Evolutionary conservation across 2,329 filamentous ascomycete species (phyloP).

Genomic region (Colletotrichum coccodes): DNA sequence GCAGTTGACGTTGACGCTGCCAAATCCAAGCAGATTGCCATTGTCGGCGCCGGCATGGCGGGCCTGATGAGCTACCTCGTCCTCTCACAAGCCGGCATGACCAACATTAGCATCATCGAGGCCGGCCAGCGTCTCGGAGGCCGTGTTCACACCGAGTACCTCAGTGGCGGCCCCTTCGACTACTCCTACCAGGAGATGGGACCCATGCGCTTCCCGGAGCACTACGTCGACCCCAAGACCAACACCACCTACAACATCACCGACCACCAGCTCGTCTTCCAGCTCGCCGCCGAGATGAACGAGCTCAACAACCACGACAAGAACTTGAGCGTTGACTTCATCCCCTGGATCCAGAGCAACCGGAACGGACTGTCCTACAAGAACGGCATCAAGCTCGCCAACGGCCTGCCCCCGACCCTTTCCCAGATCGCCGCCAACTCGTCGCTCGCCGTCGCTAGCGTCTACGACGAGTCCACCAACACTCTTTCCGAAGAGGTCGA

Average conservation of each 20-base stretch:
- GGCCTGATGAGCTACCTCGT: slow-evolving; percentile 69
- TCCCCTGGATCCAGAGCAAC: slow-evolving; percentile 68
- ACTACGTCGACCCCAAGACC: slow-evolving; percentile 58
- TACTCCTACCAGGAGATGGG: slow-evolving; percentile 77
- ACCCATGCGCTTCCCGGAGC: slow-evolving; percentile 71
- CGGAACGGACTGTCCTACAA: slow-evolving; percentile 64
- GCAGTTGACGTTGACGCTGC: slow-evolving; percentile 61
- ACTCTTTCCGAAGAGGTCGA: slow-evolving; percentile 49
- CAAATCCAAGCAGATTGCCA: slow-evolving; percentile 69
- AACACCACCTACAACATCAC: slow-evolving; percentile 68
- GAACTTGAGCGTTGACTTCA: slow-evolving; percentile 66
- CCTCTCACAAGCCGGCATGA: slow-evolving; percentile 63
- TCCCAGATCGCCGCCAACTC: slow-evolving; percentile 58
- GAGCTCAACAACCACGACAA: slow-evolving; percentile 62
- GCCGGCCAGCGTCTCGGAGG: slow-evolving; percentile 70
- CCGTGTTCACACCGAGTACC: slow-evolving; percentile 71
- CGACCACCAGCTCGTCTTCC: slow-evolving; percentile 73
- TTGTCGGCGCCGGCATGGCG: slow-evolving; percentile 73
- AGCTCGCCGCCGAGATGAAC: slow-evolving; percentile 70
- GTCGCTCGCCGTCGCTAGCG: slow-evolving; percentile 44
- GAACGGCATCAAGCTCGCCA: slow-evolving; percentile 56
- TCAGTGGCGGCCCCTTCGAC: slow-evolving; percentile 66
- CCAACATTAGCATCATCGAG: slow-evolving; percentile 71
- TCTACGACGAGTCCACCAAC: slow-evolving; percentile 44
- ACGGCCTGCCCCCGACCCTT: slow-evolving; percentile 63